Evolutionary conservation across 2,329 filamentous ascomycete species (phyloP).

Genomic region (Fusarium miscanthi): DNA sequence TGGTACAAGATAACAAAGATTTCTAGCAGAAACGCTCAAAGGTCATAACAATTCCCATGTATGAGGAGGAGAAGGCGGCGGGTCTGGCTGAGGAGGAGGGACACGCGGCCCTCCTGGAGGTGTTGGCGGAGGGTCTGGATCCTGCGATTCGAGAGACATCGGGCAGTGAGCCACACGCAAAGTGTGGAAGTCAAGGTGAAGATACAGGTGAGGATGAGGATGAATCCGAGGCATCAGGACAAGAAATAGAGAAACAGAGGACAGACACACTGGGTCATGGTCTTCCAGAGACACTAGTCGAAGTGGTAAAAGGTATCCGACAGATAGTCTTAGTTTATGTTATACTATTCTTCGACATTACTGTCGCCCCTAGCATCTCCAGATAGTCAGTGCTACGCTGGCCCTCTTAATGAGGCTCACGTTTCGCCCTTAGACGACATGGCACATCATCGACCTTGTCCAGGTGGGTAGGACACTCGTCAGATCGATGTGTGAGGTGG

Average conservation of each 20-base stretch:
- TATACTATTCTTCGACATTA: slow-evolving; percentile 37
- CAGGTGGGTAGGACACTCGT: slow-evolving; percentile 15
- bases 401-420: slow-evolving; percentile 39
- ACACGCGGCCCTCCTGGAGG: slow-evolving; percentile 46
- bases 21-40: not conserved
- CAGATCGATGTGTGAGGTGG: slow-evolving; percentile 2
- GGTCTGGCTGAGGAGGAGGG: slow-evolving; percentile 44
- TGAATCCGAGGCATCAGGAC: slow-evolving; percentile 12
- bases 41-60: slow-evolving; percentile 6
- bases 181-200: not conserved
- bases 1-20: not conserved
- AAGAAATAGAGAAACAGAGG: not conserved
- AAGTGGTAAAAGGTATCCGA: not conserved
- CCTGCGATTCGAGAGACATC: slow-evolving; percentile 13
- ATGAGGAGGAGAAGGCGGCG: slow-evolving; percentile 47
- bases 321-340: slow-evolving; percentile 14
- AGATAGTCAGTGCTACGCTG: slow-evolving; percentile 14
- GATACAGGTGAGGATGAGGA: not conserved
- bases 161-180: slow-evolving; percentile 8
- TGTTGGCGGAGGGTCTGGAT: slow-evolving; percentile 45
- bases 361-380: slow-evolving; percentile 14
- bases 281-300: not conserved
- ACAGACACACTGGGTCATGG: not conserved
- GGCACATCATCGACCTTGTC: slow-evolving; percentile 33
- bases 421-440: slow-evolving; percentile 27